These are phyloP conservation scores for Plasmodium yoelii DNA, from an alignment of 169 alveolate species.

Conservation along the genomic window DNA sequence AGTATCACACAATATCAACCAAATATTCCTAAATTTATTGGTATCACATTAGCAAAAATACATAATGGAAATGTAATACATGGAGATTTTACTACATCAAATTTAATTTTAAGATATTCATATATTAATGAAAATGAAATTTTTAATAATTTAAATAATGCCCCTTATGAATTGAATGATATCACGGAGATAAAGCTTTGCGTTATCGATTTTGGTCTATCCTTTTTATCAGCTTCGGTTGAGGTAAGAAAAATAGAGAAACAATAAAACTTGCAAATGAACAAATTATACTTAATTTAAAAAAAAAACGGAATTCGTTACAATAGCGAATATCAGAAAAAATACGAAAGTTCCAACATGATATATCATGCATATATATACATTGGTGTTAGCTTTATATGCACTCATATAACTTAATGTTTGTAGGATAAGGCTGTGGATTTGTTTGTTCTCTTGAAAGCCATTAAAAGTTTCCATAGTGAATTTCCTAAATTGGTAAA, in stretches of 20 bases:
- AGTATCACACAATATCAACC: slow-evolving; percentile 53
- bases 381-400: no score
- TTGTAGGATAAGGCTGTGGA: slow-evolving; percentile 85
- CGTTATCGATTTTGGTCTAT: slow-evolving; percentile 83
- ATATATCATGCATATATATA: neutral
- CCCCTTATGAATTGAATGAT: slow-evolving; percentile 24
- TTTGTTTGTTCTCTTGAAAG: slow-evolving; percentile 82
- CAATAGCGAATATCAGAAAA: neutral
- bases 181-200: slow-evolving; percentile 30
- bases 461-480: slow-evolving; percentile 76
- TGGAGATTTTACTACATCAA: slow-evolving; percentile 86
- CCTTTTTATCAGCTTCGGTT: slow-evolving; percentile 79
- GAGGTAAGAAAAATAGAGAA: slow-evolving; percentile 75
- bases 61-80: slow-evolving; percentile 85
- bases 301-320: neutral
- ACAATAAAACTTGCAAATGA: neutral
- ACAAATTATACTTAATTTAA: neutral
- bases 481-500: slow-evolving; percentile 48
- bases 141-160: slow-evolving; percentile 15
- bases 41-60: slow-evolving; percentile 81
- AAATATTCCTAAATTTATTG: slow-evolving; percentile 44
- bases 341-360: neutral
- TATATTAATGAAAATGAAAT: slow-evolving; percentile 48
- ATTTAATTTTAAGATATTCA: slow-evolving; percentile 78
- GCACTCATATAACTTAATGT: neutral